Evolutionary conservation across 75 land plant species (phyloP).

Genomic region (Pinus albicaulis): DNA sequence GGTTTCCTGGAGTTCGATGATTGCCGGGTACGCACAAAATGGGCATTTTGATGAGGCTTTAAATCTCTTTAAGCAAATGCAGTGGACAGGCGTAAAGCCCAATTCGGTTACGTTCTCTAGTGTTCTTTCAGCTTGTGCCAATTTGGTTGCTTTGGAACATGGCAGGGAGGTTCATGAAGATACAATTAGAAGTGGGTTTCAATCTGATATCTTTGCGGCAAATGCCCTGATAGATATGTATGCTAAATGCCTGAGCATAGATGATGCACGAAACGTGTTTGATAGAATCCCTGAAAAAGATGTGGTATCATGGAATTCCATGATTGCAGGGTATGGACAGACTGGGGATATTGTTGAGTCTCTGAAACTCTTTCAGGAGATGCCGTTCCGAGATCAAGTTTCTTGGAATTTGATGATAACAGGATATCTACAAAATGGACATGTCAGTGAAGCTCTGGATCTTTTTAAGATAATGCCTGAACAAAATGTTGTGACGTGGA

Average conservation of each 20-base stretch:
- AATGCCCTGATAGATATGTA: conserved; percentile 68
- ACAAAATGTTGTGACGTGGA: conserved; percentile 38
- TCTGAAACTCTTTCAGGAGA: conserved; percentile 22
- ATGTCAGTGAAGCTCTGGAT: conserved; percentile 13
- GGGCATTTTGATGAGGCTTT: conserved; percentile 12
- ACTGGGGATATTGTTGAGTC: conserved; percentile 32
- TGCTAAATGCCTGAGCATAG: conserved; percentile 54
- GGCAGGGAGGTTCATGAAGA: conserved; percentile 45
- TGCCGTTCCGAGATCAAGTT: conserved; percentile 18
- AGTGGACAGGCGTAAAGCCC: not conserved
- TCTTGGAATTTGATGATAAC: not conserved
- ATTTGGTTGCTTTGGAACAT: conserved; percentile 20
- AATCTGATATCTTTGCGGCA: conserved; percentile 30
- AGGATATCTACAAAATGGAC: conserved; percentile 9
- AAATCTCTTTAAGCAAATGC: conserved; percentile 10
- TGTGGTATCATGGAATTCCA: conserved; percentile 56
- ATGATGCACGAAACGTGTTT: conserved; percentile 38
- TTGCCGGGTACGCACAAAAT: conserved; percentile 19
- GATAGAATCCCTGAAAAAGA: conserved; percentile 26
- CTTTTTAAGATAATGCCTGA: conserved; percentile 22
- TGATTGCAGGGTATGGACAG: conserved; percentile 46
- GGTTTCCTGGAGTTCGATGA: conserved; percentile 20
- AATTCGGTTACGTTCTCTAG: conserved; percentile 15
- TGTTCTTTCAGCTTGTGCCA: conserved; percentile 20
- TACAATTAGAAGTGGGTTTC: conserved; percentile 32